Evolutionary conservation across 441 rosid genomes (phyloP), one percentile per base, ranked within the genome.

Genomic region (Adansonia madagascariensis): DNA sequence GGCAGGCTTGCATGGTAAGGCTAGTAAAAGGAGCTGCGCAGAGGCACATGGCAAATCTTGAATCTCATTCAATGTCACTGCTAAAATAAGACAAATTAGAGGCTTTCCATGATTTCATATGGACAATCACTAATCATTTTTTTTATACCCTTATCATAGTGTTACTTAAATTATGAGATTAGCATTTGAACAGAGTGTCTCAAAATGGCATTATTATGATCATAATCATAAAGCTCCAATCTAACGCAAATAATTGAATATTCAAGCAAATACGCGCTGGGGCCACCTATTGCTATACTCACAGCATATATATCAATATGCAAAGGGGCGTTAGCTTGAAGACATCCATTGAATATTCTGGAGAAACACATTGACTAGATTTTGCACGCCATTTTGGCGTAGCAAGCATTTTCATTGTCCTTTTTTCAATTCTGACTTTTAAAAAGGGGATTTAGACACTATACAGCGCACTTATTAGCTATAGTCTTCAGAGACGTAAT

Each of bases 51-150:
- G n/a, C 50, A 52, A 46, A 53, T 24, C 57, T 75, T 52, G 52
- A 41, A 52, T 64, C 52, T 18, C 78, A 75, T 64, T 75, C 78
- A 75, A 75, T 75, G 78, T 12, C 17, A 18, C 55, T 31, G 65
- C 20, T 7, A 50, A 0, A 9, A 75, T 6, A 63, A 43, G 62
- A 50, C 78, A 46, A 73, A 61, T 61, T 24, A 24, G 53, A 43
- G 39, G 6, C 43, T 53, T 65, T 46, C 17, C 70, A 50, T 63
- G 11, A 57, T 73, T 24, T 59, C 50, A 57, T 56, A 9, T 4
- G 10, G 14, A 44, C 22, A 10, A 44, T 18, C 56, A 52, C 56
- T 52, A 52, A 52, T 4, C 17, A 12, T 6, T 52, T 68, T n/a
- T 10, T 2, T 5, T 12, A 12, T 31, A 41, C 46, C 15, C 3